A percentile compares a stretch with the other conserved stretches of the same genome.
phyloP scores from a whole-genome alignment of 139 green algal genomes.

The Volvox reticuliferus region DNA sequence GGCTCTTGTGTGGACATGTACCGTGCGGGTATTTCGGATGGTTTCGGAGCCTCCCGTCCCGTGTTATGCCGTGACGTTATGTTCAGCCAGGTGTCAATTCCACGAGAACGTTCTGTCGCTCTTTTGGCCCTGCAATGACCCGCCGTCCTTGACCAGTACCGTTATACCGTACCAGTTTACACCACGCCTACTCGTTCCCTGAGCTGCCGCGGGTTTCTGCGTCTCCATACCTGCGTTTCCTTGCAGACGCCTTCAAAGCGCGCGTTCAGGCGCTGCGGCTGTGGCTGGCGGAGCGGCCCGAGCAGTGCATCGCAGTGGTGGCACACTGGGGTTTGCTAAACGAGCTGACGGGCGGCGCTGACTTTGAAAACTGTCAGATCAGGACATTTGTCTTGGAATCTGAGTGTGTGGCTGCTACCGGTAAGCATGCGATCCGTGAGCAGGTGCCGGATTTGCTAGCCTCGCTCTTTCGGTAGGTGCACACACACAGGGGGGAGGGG shows the following conservation, averaged over 20 bases:
- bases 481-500: neutral
- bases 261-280: conserved; percentile 59
- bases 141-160: neutral
- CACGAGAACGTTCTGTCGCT: too few species aligned
- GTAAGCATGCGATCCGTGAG: neutral
- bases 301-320: conserved; percentile 69
- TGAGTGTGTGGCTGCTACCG: neutral
- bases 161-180: neutral
- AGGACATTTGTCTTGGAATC: neutral
- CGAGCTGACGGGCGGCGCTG: conserved; percentile 55
- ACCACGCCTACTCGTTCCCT: neutral
- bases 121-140: too few species aligned
- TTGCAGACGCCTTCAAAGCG: conserved; percentile 46
- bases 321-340: conserved; percentile 71
- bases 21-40: too few species aligned
- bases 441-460: neutral
- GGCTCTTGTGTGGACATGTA: too few species aligned
- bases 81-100: too few species aligned
- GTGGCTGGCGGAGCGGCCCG: conserved; percentile 62
- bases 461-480: neutral
- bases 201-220: neutral
- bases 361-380: conserved; percentile 55
- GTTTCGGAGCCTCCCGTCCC: too few species aligned
- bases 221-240: neutral
- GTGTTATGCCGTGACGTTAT: too few species aligned